Percentiles rank a stretch among this genome's conserved stretches.
phyloP scores from a whole-genome alignment of 371 early-diverging fungal species.

The Actinomortierella wolfii region DNA sequence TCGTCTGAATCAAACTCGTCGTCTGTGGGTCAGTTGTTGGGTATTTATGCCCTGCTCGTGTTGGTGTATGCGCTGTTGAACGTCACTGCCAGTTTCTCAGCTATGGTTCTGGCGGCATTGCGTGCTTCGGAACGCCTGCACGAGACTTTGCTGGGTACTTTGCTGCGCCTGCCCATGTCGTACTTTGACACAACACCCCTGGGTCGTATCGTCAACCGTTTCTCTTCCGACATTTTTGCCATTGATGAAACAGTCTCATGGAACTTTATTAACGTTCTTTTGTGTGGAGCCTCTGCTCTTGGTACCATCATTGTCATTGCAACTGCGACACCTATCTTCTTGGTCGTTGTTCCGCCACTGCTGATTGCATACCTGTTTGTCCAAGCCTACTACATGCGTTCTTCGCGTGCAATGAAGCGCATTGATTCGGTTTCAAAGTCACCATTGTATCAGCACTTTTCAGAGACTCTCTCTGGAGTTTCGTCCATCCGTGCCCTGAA shows the following conservation, averaged over 20 bases:
- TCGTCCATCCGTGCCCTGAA: constrained; percentile 39
- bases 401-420: constrained; percentile 54
- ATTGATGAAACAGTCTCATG: constrained; percentile 45
- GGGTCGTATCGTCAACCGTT: constrained; percentile 80
- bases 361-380: constrained; percentile 19
- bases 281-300: constrained; percentile 18
- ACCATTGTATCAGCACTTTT: constrained; percentile 53
- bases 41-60: constrained; percentile 37
- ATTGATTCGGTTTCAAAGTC: constrained; percentile 55
- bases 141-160: constrained; percentile 44
- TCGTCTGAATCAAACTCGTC: constrained; percentile 1
- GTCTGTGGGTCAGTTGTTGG: constrained; percentile 22
- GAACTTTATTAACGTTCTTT: constrained; percentile 31
- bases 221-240: constrained; percentile 51
- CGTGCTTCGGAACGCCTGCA: constrained; percentile 46
- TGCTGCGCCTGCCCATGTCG: constrained; percentile 68
- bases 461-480: constrained; percentile 54
- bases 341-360: constrained; percentile 33
- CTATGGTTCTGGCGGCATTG: constrained; percentile 39
- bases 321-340: constrained; percentile 37
- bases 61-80: constrained; percentile 15
- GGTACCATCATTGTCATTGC: constrained; percentile 24
- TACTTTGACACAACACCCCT: constrained; percentile 78
- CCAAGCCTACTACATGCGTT: constrained; percentile 47
- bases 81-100: constrained; percentile 30